These are phyloP conservation scores for Quillaja saponaria DNA, from an alignment of 306 rosid genomes.

Conservation along the genomic window DNA sequence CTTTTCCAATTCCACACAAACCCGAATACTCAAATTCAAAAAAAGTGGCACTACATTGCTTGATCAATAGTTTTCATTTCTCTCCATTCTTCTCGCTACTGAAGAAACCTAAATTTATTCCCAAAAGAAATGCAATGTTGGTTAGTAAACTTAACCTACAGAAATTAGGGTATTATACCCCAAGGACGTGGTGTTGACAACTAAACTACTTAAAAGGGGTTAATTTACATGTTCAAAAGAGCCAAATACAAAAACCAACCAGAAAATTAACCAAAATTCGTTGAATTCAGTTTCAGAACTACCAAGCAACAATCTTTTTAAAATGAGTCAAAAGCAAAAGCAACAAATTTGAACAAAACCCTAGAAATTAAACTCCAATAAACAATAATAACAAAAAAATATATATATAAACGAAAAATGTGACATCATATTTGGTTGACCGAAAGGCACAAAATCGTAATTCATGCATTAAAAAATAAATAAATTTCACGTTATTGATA, in stretches of 20 bases:
- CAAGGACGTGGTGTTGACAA: too few species aligned
- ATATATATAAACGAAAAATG: constrained; percentile 18
- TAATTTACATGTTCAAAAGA: not conserved
- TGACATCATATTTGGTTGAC: not conserved
- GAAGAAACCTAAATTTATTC: too few species aligned
- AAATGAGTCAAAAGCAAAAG: not conserved
- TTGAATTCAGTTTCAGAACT: constrained; percentile 12
- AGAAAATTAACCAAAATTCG: constrained; percentile 13
- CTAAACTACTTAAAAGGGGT: not conserved
- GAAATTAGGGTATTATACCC: too few species aligned
- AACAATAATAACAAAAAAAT: constrained; percentile 12
- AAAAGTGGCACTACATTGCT: not conserved
- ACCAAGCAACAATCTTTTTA: too few species aligned
- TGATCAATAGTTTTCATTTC: too few species aligned
- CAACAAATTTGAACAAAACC: constrained; percentile 4
- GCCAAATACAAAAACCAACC: not conserved
- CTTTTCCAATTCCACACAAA: not conserved
- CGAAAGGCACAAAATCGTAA: constrained; percentile 4
- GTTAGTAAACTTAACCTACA: too few species aligned
- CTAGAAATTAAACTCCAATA: constrained; percentile 20
- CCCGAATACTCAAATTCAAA: not conserved
- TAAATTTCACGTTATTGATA: not conserved
- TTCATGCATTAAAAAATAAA: not conserved
- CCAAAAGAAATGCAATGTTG: too few species aligned
- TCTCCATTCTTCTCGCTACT: too few species aligned